Percentiles rank a stretch among this genome's conserved stretches.
These are phyloP conservation scores for Umbelopsis sp. DNA, from an alignment of 371 early-diverging fungal genomes.

Conservation along the genomic window DNA sequence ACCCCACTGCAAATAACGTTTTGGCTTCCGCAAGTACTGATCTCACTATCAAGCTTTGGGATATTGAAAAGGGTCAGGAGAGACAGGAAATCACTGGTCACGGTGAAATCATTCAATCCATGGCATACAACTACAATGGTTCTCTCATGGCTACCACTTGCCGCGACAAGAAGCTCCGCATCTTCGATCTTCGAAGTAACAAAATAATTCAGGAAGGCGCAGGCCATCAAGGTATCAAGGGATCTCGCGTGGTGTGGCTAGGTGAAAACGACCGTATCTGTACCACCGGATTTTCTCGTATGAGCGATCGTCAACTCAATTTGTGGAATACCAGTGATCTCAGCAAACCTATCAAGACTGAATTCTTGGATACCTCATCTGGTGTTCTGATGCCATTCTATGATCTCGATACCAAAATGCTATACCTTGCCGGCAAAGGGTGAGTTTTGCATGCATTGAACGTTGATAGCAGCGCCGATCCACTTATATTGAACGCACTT, in stretches of 20 bases:
- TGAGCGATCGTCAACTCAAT: slow-evolving; percentile 90
- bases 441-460: slow-evolving; percentile 23
- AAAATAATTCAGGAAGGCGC: slow-evolving; percentile 79
- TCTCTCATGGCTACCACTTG: slow-evolving; percentile 88
- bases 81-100: slow-evolving; percentile 89
- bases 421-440: slow-evolving; percentile 96
- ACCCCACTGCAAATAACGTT: slow-evolving; percentile 94
- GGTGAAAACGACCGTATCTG: slow-evolving; percentile 81
- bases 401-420: slow-evolving; percentile 86
- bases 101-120: slow-evolving; percentile 88
- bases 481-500: neutral
- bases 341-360: slow-evolving; percentile 76
- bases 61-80: slow-evolving; percentile 91
- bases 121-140: slow-evolving; percentile 91
- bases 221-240: slow-evolving; percentile 97
- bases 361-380: slow-evolving; percentile 88
- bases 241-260: slow-evolving; percentile 91
- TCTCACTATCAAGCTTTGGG: slow-evolving; percentile 95
- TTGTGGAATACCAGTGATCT: slow-evolving; percentile 86
- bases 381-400: slow-evolving; percentile 97
- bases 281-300: slow-evolving; percentile 94
- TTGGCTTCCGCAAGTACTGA: slow-evolving; percentile 91
- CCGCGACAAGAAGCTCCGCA: slow-evolving; percentile 93
- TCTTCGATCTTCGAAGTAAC: slow-evolving; percentile 91
- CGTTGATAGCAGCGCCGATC: too few species aligned